Conservation (phyloP, 768 basidiomycete species). For the Rhodotorula babjevae region DNA sequence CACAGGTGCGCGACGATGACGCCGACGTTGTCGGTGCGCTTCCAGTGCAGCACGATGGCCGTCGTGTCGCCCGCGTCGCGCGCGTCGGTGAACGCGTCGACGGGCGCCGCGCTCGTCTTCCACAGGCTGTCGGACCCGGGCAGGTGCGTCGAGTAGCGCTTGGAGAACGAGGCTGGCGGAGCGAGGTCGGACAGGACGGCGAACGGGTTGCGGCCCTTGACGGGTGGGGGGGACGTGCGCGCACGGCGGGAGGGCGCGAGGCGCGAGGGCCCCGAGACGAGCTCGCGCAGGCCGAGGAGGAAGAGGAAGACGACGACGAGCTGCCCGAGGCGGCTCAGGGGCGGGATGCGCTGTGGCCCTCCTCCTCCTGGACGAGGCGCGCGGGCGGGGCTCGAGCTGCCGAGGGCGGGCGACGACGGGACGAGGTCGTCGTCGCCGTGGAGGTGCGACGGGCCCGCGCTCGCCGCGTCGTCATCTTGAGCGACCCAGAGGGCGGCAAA, state of each 20-base stretch:
- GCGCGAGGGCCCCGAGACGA: not conserved
- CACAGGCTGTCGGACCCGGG: conserved; percentile 1
- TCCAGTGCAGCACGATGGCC: conserved; percentile 60
- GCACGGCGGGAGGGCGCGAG: not conserved
- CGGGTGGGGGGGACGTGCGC: not conserved
- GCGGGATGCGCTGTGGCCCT: not conserved
- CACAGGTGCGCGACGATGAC: conserved; percentile 51
- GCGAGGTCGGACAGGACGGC: not conserved
- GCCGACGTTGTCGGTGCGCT: conserved; percentile 59
- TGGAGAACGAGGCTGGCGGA: not conserved
- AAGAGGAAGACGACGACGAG: conserved; percentile 20
- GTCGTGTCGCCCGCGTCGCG: conserved; percentile 23
- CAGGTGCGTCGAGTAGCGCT: not conserved
- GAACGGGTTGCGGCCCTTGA: conserved; percentile 5
- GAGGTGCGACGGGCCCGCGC: not conserved
- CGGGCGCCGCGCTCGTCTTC: not conserved
- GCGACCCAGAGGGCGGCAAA: not conserved
- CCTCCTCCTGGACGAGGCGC: no score
- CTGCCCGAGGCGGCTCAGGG: conserved; percentile 11
- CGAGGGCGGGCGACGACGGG: not conserved
- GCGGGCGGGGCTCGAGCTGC: no score
- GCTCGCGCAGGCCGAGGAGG: conserved; percentile 18
- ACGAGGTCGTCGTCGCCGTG: conserved; percentile 1
- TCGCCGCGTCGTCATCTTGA: not conserved
- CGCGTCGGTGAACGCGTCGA: not conserved